These are phyloP conservation scores for Candida railenensis DNA, from an alignment of 805 yeast genomes.

Conservation along the genomic window DNA sequence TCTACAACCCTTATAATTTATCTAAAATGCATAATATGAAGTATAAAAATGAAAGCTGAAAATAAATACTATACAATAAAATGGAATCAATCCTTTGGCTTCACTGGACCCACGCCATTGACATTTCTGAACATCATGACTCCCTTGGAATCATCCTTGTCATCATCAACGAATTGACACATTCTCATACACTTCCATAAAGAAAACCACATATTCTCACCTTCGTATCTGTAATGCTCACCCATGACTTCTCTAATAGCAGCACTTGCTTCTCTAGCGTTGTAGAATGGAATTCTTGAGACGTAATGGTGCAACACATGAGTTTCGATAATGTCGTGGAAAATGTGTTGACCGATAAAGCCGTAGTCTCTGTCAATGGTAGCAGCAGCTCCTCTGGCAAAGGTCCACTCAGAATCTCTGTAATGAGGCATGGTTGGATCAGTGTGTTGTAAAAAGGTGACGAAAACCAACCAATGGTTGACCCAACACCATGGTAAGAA, in stretches of 20 bases:
- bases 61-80: no score
- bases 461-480: constrained; percentile 65
- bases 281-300: constrained; percentile 55
- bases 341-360: constrained; percentile 53
- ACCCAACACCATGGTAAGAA: constrained; percentile 58
- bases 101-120: constrained; percentile 50
- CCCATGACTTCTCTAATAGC: constrained; percentile 55
- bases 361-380: constrained; percentile 64
- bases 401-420: constrained; percentile 55
- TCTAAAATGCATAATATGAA: background rate
- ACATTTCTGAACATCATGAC: constrained; percentile 66
- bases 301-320: constrained; percentile 58
- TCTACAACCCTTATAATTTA: no score
- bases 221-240: constrained; percentile 46
- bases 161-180: constrained; percentile 71
- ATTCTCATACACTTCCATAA: constrained; percentile 59
- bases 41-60: background rate
- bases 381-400: constrained; percentile 67
- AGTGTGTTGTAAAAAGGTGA: constrained; percentile 62
- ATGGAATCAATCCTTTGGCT: constrained; percentile 16
- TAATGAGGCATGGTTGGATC: constrained; percentile 62
- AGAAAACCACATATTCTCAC: constrained; percentile 56
- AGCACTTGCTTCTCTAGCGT: constrained; percentile 53
- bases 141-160: constrained; percentile 49
- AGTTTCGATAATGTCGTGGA: constrained; percentile 60